These are phyloP conservation scores for Digitaria exilis DNA, from an alignment of 202 grass and related monocot genomes.

Conservation along the genomic window DNA sequence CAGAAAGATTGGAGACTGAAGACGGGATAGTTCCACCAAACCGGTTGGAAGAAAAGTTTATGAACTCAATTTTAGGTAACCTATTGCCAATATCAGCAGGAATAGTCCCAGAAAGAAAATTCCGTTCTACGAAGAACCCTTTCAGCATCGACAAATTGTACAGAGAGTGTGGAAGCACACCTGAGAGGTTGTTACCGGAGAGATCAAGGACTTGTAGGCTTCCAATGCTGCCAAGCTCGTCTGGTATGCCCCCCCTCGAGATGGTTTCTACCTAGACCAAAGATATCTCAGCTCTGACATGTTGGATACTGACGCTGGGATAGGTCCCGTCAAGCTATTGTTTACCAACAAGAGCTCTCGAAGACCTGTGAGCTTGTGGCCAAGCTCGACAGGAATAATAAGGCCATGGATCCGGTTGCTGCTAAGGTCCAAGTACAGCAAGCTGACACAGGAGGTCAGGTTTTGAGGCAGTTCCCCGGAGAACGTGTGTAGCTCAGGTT, in stretches of 20 bases:
- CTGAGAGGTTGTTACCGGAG: conserved; percentile 22
- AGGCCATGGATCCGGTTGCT: background rate
- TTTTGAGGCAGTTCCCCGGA: conserved; percentile 1
- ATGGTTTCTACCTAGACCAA: background rate
- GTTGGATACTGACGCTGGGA: background rate
- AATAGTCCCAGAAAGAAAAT: background rate
- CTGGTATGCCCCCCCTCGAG: conserved; percentile 34
- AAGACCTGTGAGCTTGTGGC: background rate
- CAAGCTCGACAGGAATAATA: background rate
- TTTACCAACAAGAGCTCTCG: background rate
- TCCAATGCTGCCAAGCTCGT: conserved; percentile 24
- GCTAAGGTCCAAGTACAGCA: background rate
- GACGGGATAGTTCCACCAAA: conserved; percentile 13
- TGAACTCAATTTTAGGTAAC: background rate
- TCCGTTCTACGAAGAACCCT: background rate
- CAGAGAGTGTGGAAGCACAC: conserved; percentile 17
- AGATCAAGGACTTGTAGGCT: conserved; percentile 28
- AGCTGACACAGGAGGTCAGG: conserved; percentile 1
- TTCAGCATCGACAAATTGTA: background rate
- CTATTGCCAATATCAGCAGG: background rate
- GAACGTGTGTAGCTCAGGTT: conserved; percentile 8
- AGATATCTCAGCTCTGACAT: conserved; percentile 22
- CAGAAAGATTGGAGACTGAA: conserved; percentile 24
- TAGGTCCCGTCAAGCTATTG: conserved; percentile 6
- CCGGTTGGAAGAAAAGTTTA: background rate